Evolutionary conservation across 139 green algal species (phyloP).

Genomic region (Chlamydomonas applanata): DNA sequence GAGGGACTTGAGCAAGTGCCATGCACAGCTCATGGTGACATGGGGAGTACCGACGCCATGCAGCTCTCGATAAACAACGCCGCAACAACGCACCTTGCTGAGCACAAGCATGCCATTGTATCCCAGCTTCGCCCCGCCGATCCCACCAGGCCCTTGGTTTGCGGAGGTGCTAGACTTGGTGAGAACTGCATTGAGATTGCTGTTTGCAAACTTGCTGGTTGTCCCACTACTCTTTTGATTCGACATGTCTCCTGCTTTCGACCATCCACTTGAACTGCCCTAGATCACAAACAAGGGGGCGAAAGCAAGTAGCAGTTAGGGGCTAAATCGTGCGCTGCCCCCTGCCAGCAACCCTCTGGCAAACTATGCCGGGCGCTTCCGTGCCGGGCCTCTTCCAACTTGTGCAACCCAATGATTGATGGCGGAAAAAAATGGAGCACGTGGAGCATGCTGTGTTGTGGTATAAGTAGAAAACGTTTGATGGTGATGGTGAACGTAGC

Average conservation of each 20-base stretch:
- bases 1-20: not conserved
- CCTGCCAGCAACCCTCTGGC: too few relatives aligned
- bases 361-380: too few relatives aligned
- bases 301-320: too few relatives aligned
- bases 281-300: too few relatives aligned
- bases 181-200: slow-evolving; percentile 53
- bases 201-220: slow-evolving; percentile 50
- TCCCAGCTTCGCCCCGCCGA: slow-evolving; percentile 13
- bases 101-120: slow-evolving; percentile 47
- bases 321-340: too few relatives aligned
- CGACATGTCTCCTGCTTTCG: not conserved
- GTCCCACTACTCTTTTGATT: slow-evolving; percentile 17
- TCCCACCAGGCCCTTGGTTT: not conserved
- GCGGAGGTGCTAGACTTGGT: slow-evolving; percentile 7
- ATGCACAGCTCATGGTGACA: not conserved
- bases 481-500: too few relatives aligned
- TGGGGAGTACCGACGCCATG: not conserved
- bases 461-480: too few relatives aligned
- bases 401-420: too few relatives aligned
- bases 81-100: slow-evolving; percentile 29
- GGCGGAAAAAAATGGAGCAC: too few relatives aligned
- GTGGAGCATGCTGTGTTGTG: too few relatives aligned
- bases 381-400: too few relatives aligned
- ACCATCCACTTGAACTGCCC: too few relatives aligned
- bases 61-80: not conserved